Percentiles rank a stretch among this genome's conserved stretches.
Evolutionary conservation across 2,329 filamentous ascomycete genomes (phyloP).

Genomic region (Xylaria multiplex): DNA sequence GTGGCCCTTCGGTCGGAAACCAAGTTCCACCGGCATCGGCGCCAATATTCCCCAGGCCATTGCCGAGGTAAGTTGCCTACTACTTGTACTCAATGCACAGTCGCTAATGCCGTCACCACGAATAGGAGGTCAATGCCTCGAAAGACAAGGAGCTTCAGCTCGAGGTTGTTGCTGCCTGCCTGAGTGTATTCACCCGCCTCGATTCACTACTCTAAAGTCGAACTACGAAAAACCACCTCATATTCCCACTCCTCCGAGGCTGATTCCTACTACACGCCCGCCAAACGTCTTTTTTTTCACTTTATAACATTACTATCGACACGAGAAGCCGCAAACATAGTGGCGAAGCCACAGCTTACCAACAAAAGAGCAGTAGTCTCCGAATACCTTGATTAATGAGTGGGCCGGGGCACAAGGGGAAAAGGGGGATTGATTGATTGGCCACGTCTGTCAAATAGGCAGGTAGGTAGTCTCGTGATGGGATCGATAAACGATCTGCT

Average conservation of each 20-base stretch:
- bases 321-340: constrained; percentile 2
- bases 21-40: constrained; percentile 81
- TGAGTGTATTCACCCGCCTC: constrained; percentile 96
- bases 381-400: constrained; percentile 27
- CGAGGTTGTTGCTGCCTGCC: constrained; percentile 94
- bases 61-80: constrained; percentile 66
- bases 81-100: neutral
- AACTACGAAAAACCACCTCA: constrained; percentile 13
- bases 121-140: constrained; percentile 78
- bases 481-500: constrained; percentile 21
- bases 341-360: constrained; percentile 5
- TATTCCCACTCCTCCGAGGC: constrained; percentile 20
- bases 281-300: constrained; percentile 19
- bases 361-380: constrained; percentile 20
- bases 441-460: constrained; percentile 5
- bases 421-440: neutral
- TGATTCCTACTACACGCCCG: constrained; percentile 20
- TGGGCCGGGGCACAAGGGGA: constrained; percentile 10
- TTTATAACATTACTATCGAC: constrained; percentile 18
- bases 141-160: constrained; percentile 97
- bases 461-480: constrained; percentile 14
- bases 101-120: constrained; percentile 23
- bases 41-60: constrained; percentile 92
- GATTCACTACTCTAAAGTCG: constrained; percentile 83
- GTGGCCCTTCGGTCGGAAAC: constrained; percentile 92